These are phyloP conservation scores for Trichoderma oligosporum DNA, from an alignment of 2,329 filamentous ascomycete species.

Conservation along the genomic window DNA sequence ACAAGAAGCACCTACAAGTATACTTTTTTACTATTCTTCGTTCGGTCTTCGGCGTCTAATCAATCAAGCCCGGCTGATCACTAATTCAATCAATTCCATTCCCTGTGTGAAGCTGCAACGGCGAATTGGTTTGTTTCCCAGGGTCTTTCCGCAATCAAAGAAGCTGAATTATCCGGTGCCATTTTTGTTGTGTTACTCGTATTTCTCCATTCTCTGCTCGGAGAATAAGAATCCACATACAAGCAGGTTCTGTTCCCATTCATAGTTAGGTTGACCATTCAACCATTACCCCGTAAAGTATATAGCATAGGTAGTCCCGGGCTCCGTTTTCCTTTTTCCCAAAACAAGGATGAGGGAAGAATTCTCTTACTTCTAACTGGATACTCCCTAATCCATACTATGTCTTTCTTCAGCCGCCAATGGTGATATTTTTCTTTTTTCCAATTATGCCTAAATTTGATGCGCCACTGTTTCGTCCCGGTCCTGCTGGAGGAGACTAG, in stretches of 20 bases:
- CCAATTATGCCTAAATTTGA: constrained; percentile 10
- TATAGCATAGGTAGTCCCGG: no score
- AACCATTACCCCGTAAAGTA: neutral
- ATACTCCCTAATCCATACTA: no score
- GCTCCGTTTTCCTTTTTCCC: no score
- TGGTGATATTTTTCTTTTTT: neutral
- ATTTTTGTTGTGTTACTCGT: neutral
- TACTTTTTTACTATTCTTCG: no score
- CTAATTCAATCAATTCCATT: no score
- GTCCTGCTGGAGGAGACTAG: neutral
- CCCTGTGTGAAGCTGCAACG: no score
- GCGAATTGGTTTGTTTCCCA: no score
- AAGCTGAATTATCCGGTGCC: no score
- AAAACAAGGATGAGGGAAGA: neutral
- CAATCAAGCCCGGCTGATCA: no score
- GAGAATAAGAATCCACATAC: constrained; percentile 12
- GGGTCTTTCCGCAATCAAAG: no score
- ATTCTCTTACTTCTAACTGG: neutral
- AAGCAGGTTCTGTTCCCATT: no score
- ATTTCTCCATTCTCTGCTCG: neutral
- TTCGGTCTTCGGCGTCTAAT: no score
- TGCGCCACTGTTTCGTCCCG: constrained; percentile 5
- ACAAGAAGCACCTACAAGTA: neutral
- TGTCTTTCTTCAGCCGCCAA: neutral
- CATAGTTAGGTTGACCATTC: neutral